A percentile compares a stretch with the other conserved stretches of the same genome.
Evolutionary conservation across 805 yeast genomes (phyloP).

Genomic region (Clavispora fructus): DNA sequence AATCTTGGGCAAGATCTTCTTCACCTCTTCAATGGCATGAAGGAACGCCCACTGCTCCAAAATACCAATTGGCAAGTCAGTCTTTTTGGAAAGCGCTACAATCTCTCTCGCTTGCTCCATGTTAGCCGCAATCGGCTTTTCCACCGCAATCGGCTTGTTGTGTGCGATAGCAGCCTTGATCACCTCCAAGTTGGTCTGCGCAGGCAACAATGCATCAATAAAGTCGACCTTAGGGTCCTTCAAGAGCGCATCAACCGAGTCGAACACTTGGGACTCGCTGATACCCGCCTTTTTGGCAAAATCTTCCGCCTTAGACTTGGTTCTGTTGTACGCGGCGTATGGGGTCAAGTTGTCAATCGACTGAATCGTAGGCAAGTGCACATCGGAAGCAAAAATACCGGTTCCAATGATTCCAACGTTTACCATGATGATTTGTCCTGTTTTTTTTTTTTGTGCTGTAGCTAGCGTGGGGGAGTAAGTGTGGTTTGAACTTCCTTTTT

Average conservation of each 20-base stretch:
- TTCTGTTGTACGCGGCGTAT: conserved; percentile 75
- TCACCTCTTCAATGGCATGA: conserved; percentile 51
- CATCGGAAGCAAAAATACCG: conserved; percentile 82
- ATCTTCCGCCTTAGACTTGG: conserved; percentile 72
- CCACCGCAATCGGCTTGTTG: conserved; percentile 75
- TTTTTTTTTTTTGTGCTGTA: background rate
- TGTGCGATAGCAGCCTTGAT: conserved; percentile 66
- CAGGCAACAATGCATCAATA: conserved; percentile 88
- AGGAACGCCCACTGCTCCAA: conserved; percentile 85
- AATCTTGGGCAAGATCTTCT: conserved; percentile 56
- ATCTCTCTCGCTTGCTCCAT: conserved; percentile 76
- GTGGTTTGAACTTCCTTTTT: background rate
- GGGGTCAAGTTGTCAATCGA: conserved; percentile 50
- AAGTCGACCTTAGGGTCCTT: conserved; percentile 64
- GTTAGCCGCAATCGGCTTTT: conserved; percentile 90
- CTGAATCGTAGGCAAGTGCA: conserved; percentile 72
- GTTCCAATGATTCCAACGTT: conserved; percentile 73
- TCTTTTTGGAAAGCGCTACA: conserved; percentile 56
- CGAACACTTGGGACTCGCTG: conserved; percentile 46
- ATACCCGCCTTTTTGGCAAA: conserved; percentile 66
- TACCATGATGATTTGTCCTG: conserved; percentile 18
- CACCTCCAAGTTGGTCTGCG: conserved; percentile 65
- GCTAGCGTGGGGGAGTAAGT: background rate
- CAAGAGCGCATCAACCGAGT: conserved; percentile 59
- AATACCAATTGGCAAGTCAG: conserved; percentile 66